phyloP scores from a whole-genome alignment of 2,329 filamentous ascomycete species.

The Lecanicillium sp. region DNA sequence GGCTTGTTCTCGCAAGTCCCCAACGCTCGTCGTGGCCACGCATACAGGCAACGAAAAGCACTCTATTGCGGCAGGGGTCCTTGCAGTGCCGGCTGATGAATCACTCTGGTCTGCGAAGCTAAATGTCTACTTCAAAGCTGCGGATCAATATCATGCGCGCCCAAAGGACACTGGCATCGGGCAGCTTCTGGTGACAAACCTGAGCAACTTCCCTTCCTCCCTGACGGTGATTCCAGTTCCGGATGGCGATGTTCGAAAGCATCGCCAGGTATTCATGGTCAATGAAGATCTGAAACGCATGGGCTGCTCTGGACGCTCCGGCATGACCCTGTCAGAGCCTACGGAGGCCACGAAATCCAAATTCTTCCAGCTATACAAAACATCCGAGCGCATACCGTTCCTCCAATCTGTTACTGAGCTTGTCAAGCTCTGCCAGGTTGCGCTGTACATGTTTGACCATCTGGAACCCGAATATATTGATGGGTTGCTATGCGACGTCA shows the following conservation, averaged over 20 bases:
- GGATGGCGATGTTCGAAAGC: slow-evolving; percentile 72
- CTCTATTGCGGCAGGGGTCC: slow-evolving; percentile 67
- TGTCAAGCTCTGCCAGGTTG: slow-evolving; percentile 84
- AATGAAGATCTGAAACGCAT: slow-evolving; percentile 91
- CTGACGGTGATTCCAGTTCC: slow-evolving; percentile 88
- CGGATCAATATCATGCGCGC: slow-evolving; percentile 78
- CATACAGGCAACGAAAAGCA: slow-evolving; percentile 84
- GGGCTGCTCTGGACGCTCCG: slow-evolving; percentile 84
- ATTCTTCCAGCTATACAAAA: slow-evolving; percentile 85
- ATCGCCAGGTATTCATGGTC: slow-evolving; percentile 80
- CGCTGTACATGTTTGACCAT: slow-evolving; percentile 80
- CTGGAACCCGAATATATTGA: slow-evolving; percentile 85
- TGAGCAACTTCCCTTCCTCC: slow-evolving; percentile 85
- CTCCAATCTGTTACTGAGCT: slow-evolving; percentile 77
- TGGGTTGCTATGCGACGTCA: slow-evolving; percentile 86
- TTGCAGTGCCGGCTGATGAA: slow-evolving; percentile 77
- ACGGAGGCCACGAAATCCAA: slow-evolving; percentile 79
- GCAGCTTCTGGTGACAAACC: slow-evolving; percentile 86
- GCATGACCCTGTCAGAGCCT: slow-evolving; percentile 71
- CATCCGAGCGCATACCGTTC: slow-evolving; percentile 73
- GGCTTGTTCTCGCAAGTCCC: slow-evolving; percentile 85
- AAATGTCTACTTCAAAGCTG: slow-evolving; percentile 76
- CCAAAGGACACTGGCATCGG: slow-evolving; percentile 76
- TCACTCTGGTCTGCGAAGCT: slow-evolving; percentile 70
- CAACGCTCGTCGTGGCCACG: slow-evolving; percentile 85